Base-by-base conservation (phyloP, 2,329 filamentous ascomycete species). In the Parastagonospora nodorum region DNA sequence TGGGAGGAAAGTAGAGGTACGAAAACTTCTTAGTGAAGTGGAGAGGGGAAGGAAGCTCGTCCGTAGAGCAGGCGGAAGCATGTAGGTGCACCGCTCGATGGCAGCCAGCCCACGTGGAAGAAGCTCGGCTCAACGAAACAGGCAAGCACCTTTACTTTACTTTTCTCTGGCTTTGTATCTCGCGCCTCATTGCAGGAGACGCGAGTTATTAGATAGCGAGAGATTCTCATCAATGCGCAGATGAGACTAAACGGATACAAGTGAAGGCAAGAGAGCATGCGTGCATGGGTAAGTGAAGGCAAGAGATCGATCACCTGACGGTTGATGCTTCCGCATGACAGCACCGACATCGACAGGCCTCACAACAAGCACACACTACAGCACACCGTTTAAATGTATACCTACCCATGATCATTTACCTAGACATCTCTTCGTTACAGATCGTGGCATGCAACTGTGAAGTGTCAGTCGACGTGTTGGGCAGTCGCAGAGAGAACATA, bases 161-260 rank as follows among this genome's bases (percentile, higher is more conserved):
- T 88, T 69, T 89, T 73, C 85, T 88, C 85, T 83, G 77, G 81
- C 82, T 80, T 85, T 88, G 84, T 88, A 87, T 88, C 85, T 84
- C 84, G 74, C 72, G 76, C 77, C 80, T 79, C 81, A 86, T 57
- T 72, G 60, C 44, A 64, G 64, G 66, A 75, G 74, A 74, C 78
- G 77, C 73, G 84, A 83, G 84, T 80, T 86, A 87, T 87, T 88
- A 85, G 83, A 88, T 86, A 78, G 83, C 80, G 81, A 84, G 85
- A 88, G 84, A 15, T n/a, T n/a, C n/a, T n/a, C n/a, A n/a, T n/a
- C n/a, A n/a, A n/a, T n/a, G n/a, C 14, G 37, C n/a, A 16, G 9
- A 28, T 5, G n/a, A 8, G 16, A n/a, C 27, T n/a, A 8, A 28
- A 19, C 19, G 27, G 24, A 19, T 19, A 11, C 15, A 24, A 19